phyloP scores from a whole-genome alignment of 2,329 filamentous ascomycete genomes.

The Alternaria alternata region DNA sequence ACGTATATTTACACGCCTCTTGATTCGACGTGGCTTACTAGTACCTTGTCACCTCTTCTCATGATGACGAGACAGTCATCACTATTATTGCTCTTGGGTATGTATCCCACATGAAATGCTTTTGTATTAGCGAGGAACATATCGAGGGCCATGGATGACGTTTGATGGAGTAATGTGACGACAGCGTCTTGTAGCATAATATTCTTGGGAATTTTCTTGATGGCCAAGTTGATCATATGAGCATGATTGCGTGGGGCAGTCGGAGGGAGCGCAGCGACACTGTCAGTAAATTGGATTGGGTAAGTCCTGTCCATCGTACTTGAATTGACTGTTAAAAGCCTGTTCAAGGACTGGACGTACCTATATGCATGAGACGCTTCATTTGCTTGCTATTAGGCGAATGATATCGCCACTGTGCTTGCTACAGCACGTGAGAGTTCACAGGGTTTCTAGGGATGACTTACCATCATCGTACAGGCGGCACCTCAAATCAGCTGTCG shows the following conservation, averaged over 20 bases:
- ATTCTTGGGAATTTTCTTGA: neutral
- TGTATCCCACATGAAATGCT: neutral
- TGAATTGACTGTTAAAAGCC: neutral
- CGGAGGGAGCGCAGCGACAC: neutral
- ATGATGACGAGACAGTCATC: neutral
- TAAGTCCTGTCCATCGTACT: neutral
- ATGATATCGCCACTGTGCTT: neutral
- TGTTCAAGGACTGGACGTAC: neutral
- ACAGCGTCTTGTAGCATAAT: neutral
- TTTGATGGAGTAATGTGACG: neutral
- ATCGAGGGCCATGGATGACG: neutral
- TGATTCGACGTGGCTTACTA: neutral
- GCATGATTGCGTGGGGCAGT: constrained; percentile 4
- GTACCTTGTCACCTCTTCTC: neutral
- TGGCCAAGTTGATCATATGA: constrained; percentile 12
- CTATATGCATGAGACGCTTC: neutral
- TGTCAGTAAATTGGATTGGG: constrained; percentile 1
- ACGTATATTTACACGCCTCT: neutral
- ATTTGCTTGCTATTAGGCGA: neutral
- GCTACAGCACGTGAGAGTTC: neutral
- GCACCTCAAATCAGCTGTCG: no score
- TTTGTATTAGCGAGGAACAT: neutral
- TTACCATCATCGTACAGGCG: neutral
- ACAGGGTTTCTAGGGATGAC: neutral
- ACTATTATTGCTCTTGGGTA: neutral